A percentile compares a stretch with the other conserved stretches of the same genome.
These are phyloP conservation scores for Henckelia pumila DNA, from an alignment of 257 asterid genomes.

Conservation along the genomic window DNA sequence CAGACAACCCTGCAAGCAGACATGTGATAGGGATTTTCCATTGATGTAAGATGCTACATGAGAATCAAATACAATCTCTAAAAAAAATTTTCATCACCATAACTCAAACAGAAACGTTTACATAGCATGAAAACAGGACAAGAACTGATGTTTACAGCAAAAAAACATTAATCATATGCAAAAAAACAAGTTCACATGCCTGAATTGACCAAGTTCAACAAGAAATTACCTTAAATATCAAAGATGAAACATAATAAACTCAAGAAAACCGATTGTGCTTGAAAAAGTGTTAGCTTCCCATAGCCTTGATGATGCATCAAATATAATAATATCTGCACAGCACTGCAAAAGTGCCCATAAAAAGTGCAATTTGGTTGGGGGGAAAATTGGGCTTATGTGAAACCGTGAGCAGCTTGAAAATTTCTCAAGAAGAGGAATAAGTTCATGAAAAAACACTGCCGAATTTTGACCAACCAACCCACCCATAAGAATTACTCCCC, in stretches of 20 bases:
- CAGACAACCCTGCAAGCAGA: constrained; percentile 9
- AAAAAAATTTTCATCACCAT: not conserved
- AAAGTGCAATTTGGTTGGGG: constrained; percentile 20
- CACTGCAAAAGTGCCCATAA: constrained; percentile 3
- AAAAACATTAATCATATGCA: not conserved
- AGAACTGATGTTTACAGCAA: not conserved
- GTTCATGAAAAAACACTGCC: constrained; percentile 32
- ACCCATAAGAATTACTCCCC: constrained; percentile 28
- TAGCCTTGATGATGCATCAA: constrained; percentile 21
- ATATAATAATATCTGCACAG: not conserved
- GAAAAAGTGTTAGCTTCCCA: constrained; percentile 8
- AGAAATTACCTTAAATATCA: constrained; percentile 23
- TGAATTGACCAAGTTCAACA: constrained; percentile 5
- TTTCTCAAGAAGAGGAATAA: constrained; percentile 20
- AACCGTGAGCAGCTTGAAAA: not conserved
- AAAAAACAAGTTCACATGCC: not conserved
- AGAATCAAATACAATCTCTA: not conserved
- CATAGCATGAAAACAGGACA: not conserved
- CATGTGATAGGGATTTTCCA: not conserved
- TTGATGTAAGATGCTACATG: not conserved
- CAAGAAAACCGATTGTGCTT: constrained; percentile 9
- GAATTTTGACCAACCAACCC: constrained; percentile 34
- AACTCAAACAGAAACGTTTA: not conserved
- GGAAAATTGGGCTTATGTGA: constrained; percentile 22
- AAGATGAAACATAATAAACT: constrained; percentile 13